A percentile compares a stretch with the other conserved stretches of the same genome.
Conservation (phyloP, 2,329 filamentous ascomycete genomes). For the Microdochium bolleyi region DNA sequence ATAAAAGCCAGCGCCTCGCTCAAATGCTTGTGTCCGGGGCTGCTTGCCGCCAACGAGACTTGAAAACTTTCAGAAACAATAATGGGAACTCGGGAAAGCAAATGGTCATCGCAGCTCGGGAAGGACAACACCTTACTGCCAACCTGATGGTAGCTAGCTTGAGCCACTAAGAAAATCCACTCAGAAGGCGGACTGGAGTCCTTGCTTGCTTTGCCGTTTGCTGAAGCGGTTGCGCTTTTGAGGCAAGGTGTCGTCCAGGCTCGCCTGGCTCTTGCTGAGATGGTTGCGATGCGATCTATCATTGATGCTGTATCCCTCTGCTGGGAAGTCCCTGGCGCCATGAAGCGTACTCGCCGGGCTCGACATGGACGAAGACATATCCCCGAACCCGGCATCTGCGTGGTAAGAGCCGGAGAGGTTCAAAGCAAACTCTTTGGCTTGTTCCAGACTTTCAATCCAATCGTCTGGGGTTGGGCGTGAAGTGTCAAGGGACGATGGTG, state of each 20-base stretch:
- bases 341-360: constrained; percentile 71
- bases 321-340: constrained; percentile 43
- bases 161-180: background rate
- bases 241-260: constrained; percentile 35
- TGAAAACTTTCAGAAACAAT: background rate
- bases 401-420: constrained; percentile 59
- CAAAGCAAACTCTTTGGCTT: constrained; percentile 79
- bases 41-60: background rate
- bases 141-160: constrained; percentile 2
- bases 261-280: constrained; percentile 51
- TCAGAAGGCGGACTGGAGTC: constrained; percentile 82
- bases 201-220: constrained; percentile 88
- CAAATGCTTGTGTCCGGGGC: constrained; percentile 10
- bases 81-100: constrained; percentile 1
- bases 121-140: constrained; percentile 3
- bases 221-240: constrained; percentile 66
- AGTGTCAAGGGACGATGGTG: constrained; percentile 45
- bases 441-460: constrained; percentile 85
- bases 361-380: constrained; percentile 64
- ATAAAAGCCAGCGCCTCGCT: constrained; percentile 24
- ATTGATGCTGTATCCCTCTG: constrained; percentile 33
- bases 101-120: too few species aligned
- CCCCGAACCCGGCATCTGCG: constrained; percentile 57
- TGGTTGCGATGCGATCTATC: constrained; percentile 49
- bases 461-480: constrained; percentile 68